These are phyloP conservation scores for Dendrobium officinale DNA, from an alignment of 106 monocot genomes.

Conservation along the genomic window DNA sequence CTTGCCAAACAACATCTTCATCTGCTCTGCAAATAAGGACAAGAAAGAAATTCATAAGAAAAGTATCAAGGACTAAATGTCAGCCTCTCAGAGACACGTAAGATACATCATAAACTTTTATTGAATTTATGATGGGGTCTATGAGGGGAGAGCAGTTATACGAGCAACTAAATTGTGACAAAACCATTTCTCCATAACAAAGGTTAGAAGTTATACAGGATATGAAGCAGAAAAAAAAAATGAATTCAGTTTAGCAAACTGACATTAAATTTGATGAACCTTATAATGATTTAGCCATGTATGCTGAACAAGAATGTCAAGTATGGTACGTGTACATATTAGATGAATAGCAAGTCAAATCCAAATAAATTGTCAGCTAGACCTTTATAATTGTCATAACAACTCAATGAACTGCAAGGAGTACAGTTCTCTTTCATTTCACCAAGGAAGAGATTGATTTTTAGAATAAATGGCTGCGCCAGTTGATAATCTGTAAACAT, in stretches of 20 bases:
- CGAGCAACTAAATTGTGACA: not conserved
- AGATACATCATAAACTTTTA: not conserved
- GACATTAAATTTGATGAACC: not conserved
- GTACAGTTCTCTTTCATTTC: no score
- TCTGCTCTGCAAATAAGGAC: constrained; percentile 38
- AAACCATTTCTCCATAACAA: not conserved
- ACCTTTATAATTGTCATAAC: no score
- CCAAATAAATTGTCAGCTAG: no score
- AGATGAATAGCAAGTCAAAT: no score
- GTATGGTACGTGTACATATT: no score
- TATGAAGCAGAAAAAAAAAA: not conserved
- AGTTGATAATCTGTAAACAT: not conserved
- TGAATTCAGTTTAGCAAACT: not conserved
- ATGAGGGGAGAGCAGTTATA: not conserved
- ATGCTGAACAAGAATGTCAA: not conserved
- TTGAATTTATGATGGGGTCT: not conserved
- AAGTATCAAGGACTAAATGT: not conserved
- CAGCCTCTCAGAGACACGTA: not conserved
- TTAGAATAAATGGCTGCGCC: no score
- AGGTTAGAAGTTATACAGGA: not conserved
- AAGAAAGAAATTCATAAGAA: not conserved
- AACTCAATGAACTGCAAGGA: no score
- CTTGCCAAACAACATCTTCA: constrained; percentile 71
- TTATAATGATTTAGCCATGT: not conserved
- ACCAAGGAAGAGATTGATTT: no score